Evolutionary conservation across 1,284 basidiomycete genomes (phyloP).

Genomic region (Sporisorium iseilematis-ciliati): DNA sequence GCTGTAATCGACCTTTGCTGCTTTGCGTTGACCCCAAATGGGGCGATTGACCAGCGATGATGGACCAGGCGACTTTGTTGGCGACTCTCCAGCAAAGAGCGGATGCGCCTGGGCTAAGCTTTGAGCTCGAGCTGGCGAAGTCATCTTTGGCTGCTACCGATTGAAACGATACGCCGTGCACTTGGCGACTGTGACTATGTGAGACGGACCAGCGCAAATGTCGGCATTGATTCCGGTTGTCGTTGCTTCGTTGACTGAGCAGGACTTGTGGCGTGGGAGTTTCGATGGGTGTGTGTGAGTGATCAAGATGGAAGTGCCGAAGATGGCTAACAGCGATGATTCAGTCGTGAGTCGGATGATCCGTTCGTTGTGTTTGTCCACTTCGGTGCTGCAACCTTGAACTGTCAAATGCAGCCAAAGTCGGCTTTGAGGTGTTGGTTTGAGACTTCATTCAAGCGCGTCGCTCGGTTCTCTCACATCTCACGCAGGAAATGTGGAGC

Average conservation of each 20-base stretch:
- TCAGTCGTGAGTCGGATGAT: neutral
- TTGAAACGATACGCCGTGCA: too few relatives aligned
- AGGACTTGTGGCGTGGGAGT: neutral
- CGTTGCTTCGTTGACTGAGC: neutral
- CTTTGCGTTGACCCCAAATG: constrained; percentile 51
- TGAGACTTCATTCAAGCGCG: neutral
- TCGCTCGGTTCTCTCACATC: neutral
- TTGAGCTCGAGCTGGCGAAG: constrained; percentile 26
- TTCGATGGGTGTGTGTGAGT: neutral
- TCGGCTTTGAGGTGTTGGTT: constrained; percentile 6
- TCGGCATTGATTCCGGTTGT: constrained; percentile 9
- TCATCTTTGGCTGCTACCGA: constrained; percentile 18
- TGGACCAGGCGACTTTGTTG: constrained; percentile 41
- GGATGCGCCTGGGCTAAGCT: constrained; percentile 36
- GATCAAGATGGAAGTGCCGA: constrained; percentile 2
- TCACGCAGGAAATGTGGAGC: constrained; percentile 8
- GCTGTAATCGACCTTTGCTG: constrained; percentile 34
- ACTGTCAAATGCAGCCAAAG: neutral
- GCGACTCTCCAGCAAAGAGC: constrained; percentile 44
- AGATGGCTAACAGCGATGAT: neutral
- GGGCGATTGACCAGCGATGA: constrained; percentile 49
- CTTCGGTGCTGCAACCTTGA: too few relatives aligned
- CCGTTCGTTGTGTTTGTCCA: neutral
- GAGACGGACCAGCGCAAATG: neutral
- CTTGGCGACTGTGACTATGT: neutral